Base-by-base conservation (phyloP, 2,329 filamentous ascomycete genomes). In the Clonostachys byssicola region DNA sequence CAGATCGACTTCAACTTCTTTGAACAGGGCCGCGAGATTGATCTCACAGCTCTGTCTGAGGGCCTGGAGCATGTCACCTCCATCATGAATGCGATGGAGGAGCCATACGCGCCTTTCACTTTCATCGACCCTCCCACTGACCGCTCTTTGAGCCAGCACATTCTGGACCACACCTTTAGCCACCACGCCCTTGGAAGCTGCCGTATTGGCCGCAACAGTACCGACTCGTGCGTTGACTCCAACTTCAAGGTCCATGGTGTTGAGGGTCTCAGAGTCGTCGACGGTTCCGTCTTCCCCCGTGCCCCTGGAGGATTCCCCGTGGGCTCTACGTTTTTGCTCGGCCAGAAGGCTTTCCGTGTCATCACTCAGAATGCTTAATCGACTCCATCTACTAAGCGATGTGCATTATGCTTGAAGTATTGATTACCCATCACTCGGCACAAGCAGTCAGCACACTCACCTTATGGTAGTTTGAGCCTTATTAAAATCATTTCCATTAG, bases 291-390 rank as follows among this genome's bases (percentile, higher is more conserved):
- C 6, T 83, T 78, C 49, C 77, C 79, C 3, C 67, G 65, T 48
- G 75, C 61, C 18, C 62, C 63, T 3, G 79, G 78, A 6, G 71
- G 69, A 7, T 81, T 74, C 55, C 71, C 73, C 43, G 64, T 67
- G 1, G 51, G 74, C 2, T 68, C 77, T 3, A 73, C 72, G 1
- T 80, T 76, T 54, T 76, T 81, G 67, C 63, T 80, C 17, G 71
- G 70, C 23, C 79, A 82, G 65, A 83, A 83, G 66, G 79, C 79
- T 3, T 75, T 77, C 5, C 80, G 82, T 59, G 73, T 72, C 9
- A 82, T 85, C 18, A 40, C 23, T 7, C 13, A n/a, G 23, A 9
- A 30, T 10, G 23, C 23, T 30, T 30, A 10, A 6, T 30, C 23
- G 38, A 36, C 23, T 30, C 23, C 10, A 6, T 30, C 23, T 30